phyloP scores from a whole-genome alignment of 225 moss, liverwort and hornwort genomes.

The Thuidium tamariscinum region DNA sequence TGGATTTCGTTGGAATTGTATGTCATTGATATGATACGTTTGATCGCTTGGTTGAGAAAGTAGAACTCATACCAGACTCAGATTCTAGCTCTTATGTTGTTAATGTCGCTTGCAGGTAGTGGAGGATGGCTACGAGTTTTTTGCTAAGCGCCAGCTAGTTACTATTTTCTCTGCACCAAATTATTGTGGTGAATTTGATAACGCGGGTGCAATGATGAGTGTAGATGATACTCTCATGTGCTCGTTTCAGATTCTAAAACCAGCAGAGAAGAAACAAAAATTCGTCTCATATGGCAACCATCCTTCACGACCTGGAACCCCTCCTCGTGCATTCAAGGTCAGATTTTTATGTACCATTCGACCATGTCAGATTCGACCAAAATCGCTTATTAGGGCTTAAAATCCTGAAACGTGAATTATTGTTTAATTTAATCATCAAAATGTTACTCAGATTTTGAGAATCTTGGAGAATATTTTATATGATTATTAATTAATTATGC shows the following conservation, averaged over 20 bases:
- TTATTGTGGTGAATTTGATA: constrained; percentile 98
- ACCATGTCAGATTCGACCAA: background rate
- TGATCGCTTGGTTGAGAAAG: background rate
- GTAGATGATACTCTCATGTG: constrained; percentile 99
- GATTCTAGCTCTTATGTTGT: background rate
- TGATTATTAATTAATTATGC: background rate
- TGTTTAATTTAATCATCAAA: background rate
- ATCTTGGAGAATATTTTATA: background rate
- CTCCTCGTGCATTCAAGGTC: constrained; percentile 88
- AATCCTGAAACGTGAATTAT: background rate
- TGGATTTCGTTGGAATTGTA: background rate
- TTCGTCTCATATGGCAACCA: constrained; percentile 69
- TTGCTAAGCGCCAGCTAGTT: constrained; percentile 95
- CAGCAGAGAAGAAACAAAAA: constrained; percentile 92
- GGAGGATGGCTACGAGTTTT: constrained; percentile 98
- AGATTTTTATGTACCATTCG: background rate
- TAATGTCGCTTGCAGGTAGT: constrained; percentile 39
- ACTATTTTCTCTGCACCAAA: constrained; percentile 98
- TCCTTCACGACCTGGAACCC: constrained; percentile 87
- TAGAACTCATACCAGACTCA: background rate
- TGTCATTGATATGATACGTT: background rate
- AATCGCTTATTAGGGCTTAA: background rate
- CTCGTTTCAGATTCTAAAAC: constrained; percentile 98
- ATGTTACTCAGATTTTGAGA: background rate
- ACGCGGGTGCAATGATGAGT: constrained; percentile 99